Evolutionary conservation across 2,329 filamentous ascomycete genomes (phyloP), one percentile per base, ranked within the genome.

Genomic region (Saccharata proteae): DNA sequence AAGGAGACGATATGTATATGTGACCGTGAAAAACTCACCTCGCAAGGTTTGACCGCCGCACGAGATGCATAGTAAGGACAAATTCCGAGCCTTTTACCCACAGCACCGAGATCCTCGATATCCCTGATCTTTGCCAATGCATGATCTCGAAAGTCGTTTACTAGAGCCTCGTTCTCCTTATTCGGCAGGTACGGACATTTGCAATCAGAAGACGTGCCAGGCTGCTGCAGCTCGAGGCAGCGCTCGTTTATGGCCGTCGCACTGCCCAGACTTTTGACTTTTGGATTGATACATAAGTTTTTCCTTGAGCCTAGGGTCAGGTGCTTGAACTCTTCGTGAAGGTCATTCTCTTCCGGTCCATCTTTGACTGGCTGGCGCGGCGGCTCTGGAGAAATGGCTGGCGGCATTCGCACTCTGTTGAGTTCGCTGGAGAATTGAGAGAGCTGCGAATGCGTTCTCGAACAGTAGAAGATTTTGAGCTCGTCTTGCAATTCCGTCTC

Each of bases 41-140:
- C 86, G 23, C 83, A 80, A 7, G 78, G 71, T 12, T 77, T 74
- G n/a, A 93, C 77, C 0, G 82, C 80, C 3, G 80, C 70, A 29
- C 90, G 71, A 0, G 88, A 88, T n/a, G 88, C 86, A 55, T 98
- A 98, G 53, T 98, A 98, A 0, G 90, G 88, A 49, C 90, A 98
- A 4, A 96, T 71, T 0, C 77, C 73, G 18, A 94, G 64, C 29
- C 77, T 71, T 45, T 77, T 81, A 4, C 90, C 90, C 2, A 96
- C 62, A 10, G 65, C 63, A 13, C 78, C 77, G 22, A 96, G 65
- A 45, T 98, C 90, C 52, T 98, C 90, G 34, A 98, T 96, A 47
- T 98, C 90, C 3, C 82, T 79, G 6, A 98, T 70, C 1, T 73
- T 84, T 1, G 90, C 85, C 20, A 96, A 61, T 1, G 81, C 72